phyloP scores from a whole-genome alignment of 306 rosid species.

The Sicyos baderoa region DNA sequence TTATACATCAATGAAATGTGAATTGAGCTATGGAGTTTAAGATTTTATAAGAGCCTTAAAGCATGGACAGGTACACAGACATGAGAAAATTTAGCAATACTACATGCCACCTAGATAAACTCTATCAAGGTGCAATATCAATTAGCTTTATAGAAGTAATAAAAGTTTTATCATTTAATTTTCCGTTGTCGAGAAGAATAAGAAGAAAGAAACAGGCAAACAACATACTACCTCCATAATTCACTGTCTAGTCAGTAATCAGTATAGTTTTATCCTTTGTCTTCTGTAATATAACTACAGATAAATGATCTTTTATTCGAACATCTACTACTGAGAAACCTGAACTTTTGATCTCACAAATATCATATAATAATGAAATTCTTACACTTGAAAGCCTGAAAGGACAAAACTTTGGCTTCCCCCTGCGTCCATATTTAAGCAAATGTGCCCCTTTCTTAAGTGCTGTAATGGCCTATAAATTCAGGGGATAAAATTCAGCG shows the following conservation, averaged over 20 bases:
- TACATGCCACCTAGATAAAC: neutral
- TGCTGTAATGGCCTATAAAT: conserved; percentile 60
- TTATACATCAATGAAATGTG: no score
- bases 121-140: conserved; percentile 3
- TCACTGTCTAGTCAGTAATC: neutral
- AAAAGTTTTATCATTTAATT: neutral
- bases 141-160: neutral
- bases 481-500: neutral
- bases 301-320: neutral
- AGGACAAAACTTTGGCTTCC: conserved; percentile 95
- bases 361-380: conserved; percentile 7
- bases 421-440: conserved; percentile 86
- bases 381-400: conserved; percentile 89
- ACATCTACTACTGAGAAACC: neutral
- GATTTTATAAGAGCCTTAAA: neutral
- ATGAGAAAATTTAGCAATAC: conserved; percentile 5
- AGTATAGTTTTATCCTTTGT: neutral
- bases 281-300: neutral
- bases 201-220: neutral
- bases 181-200: neutral
- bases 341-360: neutral
- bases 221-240: neutral
- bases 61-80: neutral
- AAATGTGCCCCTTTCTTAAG: conserved; percentile 92
- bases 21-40: neutral